Percentiles rank a stretch among this genome's conserved stretches.
Evolutionary conservation across 2,329 filamentous ascomycete genomes (phyloP).

Genomic region (Rugonectria rugulosa): DNA sequence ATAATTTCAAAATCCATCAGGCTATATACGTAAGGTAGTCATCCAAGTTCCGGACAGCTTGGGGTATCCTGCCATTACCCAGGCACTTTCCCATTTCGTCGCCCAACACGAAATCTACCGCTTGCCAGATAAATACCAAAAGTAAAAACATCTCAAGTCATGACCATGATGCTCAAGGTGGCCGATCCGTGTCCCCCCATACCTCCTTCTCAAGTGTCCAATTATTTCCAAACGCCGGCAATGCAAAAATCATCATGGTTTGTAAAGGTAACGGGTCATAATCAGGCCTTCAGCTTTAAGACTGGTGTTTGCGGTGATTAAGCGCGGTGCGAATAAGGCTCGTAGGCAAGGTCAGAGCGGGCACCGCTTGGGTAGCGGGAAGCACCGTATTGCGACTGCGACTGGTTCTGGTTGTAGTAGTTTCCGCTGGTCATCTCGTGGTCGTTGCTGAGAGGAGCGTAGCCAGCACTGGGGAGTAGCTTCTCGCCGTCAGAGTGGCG

Average conservation of each 20-base stretch:
- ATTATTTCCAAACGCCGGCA: slow-evolving; percentile 33
- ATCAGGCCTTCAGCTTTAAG: slow-evolving; percentile 25
- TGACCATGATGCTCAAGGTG: slow-evolving; percentile 14
- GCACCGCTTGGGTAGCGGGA: slow-evolving; percentile 51
- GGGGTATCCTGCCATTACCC: slow-evolving; percentile 35
- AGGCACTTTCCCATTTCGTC: slow-evolving; percentile 28
- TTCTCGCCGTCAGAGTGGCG: slow-evolving; percentile 57
- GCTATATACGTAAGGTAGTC: slow-evolving; percentile 16
- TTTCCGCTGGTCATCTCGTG: slow-evolving; percentile 47
- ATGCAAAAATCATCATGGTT: slow-evolving; percentile 38
- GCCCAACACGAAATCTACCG: slow-evolving; percentile 18
- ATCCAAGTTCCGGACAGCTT: slow-evolving; percentile 19
- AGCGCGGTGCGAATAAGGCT: slow-evolving; percentile 67
- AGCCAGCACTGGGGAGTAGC: slow-evolving; percentile 53
- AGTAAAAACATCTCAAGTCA: slow-evolving; percentile 8
- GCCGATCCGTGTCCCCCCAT: slow-evolving; percentile 4
- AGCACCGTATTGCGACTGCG: slow-evolving; percentile 43
- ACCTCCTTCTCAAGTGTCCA: slow-evolving; percentile 9
- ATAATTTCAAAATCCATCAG: too few species aligned
- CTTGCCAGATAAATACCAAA: slow-evolving; percentile 3
- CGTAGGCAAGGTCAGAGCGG: slow-evolving; percentile 65
- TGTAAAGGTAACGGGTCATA: slow-evolving; percentile 25
- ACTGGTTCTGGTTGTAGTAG: slow-evolving; percentile 48
- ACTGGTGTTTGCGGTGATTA: slow-evolving; percentile 42
- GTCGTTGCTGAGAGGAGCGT: slow-evolving; percentile 46